phyloP scores from a whole-genome alignment of 495 filamentous ascomycete genomes.

The Tetracladium marchalianum region DNA sequence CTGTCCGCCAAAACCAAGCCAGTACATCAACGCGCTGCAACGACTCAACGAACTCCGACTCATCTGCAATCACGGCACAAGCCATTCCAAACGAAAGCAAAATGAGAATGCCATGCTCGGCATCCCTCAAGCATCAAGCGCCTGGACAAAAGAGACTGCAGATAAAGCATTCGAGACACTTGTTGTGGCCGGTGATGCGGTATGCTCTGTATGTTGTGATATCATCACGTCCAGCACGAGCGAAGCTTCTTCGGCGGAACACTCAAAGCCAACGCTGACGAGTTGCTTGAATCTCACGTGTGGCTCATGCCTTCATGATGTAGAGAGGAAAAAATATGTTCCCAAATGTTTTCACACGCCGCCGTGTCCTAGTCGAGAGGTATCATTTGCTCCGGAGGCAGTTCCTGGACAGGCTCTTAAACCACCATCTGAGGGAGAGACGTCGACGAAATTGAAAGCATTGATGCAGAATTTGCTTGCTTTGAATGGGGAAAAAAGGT shows the following conservation, averaged over 20 bases:
- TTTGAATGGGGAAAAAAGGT: conserved; percentile 21
- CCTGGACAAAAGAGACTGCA: conserved; percentile 3
- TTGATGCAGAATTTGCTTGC: conserved; percentile 15
- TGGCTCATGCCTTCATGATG: conserved; percentile 2
- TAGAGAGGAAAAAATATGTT: not conserved
- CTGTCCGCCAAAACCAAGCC: not conserved
- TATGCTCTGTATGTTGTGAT: conserved; percentile 4
- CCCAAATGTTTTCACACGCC: not conserved
- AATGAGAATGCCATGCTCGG: not conserved
- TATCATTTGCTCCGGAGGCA: not conserved
- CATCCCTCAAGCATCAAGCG: not conserved
- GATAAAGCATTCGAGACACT: conserved; percentile 7
- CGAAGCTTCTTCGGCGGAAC: not conserved
- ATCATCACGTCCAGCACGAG: not conserved
- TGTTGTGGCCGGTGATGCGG: not conserved
- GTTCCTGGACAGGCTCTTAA: not conserved
- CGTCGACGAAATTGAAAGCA: conserved; percentile 20
- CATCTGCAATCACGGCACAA: conserved; percentile 30
- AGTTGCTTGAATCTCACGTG: conserved; percentile 5
- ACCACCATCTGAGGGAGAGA: not conserved
- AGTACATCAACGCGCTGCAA: conserved; percentile 27
- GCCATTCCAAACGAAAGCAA: conserved; percentile 15
- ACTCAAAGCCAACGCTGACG: not conserved
- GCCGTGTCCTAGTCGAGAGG: conserved; percentile 1
- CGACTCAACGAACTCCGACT: conserved; percentile 31